Evolutionary conservation across 306 rosid genomes (phyloP).

Genomic region (Trifolium subterraneum): DNA sequence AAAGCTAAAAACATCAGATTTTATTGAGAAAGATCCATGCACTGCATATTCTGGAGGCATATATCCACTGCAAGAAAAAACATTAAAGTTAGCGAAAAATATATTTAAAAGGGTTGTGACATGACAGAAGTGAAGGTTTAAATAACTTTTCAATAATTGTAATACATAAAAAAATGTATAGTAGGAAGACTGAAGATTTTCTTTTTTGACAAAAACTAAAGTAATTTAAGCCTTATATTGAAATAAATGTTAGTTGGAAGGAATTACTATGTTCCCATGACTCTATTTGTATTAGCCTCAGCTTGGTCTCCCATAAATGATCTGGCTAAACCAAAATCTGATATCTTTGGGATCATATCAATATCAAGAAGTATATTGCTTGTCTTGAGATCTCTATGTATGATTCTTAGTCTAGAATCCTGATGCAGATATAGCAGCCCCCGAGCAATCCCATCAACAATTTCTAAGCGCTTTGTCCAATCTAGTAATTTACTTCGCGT

Average conservation of each 20-base stretch:
- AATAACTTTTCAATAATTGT: neutral
- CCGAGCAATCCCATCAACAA: constrained; percentile 52
- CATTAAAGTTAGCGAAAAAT: neutral
- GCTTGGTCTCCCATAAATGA: constrained; percentile 12
- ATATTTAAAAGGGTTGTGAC: neutral
- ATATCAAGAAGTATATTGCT: constrained; percentile 61
- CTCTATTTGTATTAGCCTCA: constrained; percentile 4
- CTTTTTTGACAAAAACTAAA: neutral
- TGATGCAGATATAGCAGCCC: constrained; percentile 64
- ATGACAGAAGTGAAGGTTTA: neutral
- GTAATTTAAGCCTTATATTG: neutral
- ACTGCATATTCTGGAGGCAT: constrained; percentile 3
- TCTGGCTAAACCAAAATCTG: constrained; percentile 57
- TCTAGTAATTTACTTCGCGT: constrained; percentile 39
- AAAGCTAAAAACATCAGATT: constrained; percentile 4
- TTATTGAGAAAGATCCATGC: constrained; percentile 3
- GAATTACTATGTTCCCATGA: constrained; percentile 1
- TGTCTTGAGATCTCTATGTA: constrained; percentile 60
- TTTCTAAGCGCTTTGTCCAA: constrained; percentile 51
- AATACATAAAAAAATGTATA: too few species aligned
- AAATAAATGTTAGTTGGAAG: neutral
- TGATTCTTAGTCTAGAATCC: constrained; percentile 59
- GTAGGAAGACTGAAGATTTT: too few species aligned
- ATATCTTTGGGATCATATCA: constrained; percentile 62
- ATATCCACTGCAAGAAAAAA: neutral